Evolutionary conservation across 2,329 filamentous ascomycete genomes (phyloP), one percentile per base, ranked within the genome.

Genomic region (Diaporthe eres): DNA sequence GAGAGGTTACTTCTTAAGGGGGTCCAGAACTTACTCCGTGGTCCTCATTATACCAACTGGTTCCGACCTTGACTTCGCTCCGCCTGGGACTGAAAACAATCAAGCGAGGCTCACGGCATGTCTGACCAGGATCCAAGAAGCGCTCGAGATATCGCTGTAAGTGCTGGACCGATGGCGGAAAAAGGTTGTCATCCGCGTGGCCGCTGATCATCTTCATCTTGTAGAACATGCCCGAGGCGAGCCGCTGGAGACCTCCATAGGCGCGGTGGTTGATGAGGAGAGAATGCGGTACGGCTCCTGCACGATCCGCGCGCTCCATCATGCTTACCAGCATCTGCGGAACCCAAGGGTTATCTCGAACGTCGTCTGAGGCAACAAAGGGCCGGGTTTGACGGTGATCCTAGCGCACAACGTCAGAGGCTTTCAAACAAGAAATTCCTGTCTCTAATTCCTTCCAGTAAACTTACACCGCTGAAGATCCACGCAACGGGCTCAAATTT

Each of bases 191-290:
- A 15, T 70, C 71, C 4, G 73, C 65, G 61, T 81, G 78, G 13
- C 79, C 79, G 2, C 85, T 85, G 0, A 77, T 78, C 85, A 88
- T 87, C 55, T 81, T 78, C 1, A 79, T 80, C 0, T 80, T 78
- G 49, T 88, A 88, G 57, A 88, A 87, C 42, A 88, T 77, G 5
- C 80, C 79, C 0, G 86, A 88, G 0, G 86, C 82, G 0, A 88
- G 80, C 1, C 80, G 79, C n/a, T 88, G 83, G 0, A 88, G 80
- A 0, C 76, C 71, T 10, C 78, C 79, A 51, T 77, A 79, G 0
- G 81, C 81, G 0, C 81, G 80, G 60, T 82, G 81, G 63, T 82
- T 82, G 76, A 82, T 80, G 3, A 82, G 75, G 0, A 82, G 79
- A 72, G 81, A 76, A 49, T 80, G 71, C 2, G 76, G 68, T 7